Percentiles rank a stretch among this genome's conserved stretches.
Evolutionary conservation across 768 basidiomycete species (phyloP).

Genomic region (Lactarius sanguifluus): DNA sequence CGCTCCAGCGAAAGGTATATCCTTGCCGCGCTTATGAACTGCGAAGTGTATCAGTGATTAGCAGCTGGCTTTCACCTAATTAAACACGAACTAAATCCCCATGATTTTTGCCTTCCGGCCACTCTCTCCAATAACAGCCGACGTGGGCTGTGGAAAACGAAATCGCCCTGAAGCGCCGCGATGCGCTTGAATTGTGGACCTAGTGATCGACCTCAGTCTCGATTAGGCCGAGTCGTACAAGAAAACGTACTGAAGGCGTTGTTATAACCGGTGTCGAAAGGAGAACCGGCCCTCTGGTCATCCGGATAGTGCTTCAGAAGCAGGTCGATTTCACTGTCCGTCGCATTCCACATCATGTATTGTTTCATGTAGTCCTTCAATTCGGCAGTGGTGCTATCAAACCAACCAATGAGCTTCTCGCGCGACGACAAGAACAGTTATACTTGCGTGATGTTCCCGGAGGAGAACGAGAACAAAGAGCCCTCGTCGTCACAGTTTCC

Average conservation of each 20-base stretch:
- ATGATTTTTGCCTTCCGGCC: constrained; percentile 20
- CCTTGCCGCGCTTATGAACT: constrained; percentile 28
- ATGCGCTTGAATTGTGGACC: constrained; percentile 27
- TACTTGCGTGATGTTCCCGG: constrained; percentile 36
- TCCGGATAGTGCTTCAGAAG: constrained; percentile 32
- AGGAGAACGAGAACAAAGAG: constrained; percentile 39
- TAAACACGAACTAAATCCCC: constrained; percentile 19
- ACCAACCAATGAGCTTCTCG: neutral
- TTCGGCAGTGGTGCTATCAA: neutral
- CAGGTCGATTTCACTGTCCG: constrained; percentile 22
- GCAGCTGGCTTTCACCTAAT: neutral
- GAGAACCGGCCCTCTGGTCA: constrained; percentile 21
- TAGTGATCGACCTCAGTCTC: neutral
- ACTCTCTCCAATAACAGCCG: constrained; percentile 21
- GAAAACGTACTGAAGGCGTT: constrained; percentile 34
- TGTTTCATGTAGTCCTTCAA: constrained; percentile 23
- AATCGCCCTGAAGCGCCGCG: constrained; percentile 28
- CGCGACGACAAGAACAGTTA: neutral
- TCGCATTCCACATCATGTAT: constrained; percentile 32
- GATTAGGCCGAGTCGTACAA: neutral
- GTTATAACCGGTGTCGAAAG: constrained; percentile 27
- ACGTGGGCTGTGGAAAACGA: constrained; percentile 28
- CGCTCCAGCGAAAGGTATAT: constrained; percentile 19
- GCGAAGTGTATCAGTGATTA: neutral
- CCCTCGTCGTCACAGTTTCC: constrained; percentile 63